Evolutionary conservation across 1,139 yeast genomes (phyloP).

Genomic region (Yamadazyma dushanensis): DNA sequence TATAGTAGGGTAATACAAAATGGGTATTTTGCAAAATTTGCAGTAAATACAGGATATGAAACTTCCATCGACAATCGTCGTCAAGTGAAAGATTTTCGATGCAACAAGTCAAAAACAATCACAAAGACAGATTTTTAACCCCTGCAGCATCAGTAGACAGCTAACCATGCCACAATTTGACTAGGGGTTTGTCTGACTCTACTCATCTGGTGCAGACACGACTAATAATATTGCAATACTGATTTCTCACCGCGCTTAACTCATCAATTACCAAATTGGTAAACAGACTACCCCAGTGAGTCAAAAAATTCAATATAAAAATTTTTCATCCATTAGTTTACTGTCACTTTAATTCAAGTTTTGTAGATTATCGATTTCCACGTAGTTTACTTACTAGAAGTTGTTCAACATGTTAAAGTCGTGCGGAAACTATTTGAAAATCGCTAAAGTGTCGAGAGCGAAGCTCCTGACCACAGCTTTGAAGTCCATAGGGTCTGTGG

Average conservation of each 20-base stretch:
- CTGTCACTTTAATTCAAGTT: too few species aligned
- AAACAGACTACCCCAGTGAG: slow-evolving; percentile 20
- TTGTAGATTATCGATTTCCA: too few species aligned
- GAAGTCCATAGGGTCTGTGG: slow-evolving; percentile 1
- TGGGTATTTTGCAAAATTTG: too few species aligned
- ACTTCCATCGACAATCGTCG: too few species aligned
- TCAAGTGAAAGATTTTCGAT: too few species aligned
- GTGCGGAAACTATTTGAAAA: slow-evolving; percentile 6
- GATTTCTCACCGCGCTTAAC: slow-evolving; percentile 47
- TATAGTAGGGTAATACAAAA: not conserved
- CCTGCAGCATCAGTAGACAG: not conserved
- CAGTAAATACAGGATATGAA: too few species aligned
- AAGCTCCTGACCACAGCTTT: not conserved
- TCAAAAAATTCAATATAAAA: slow-evolving; percentile 22
- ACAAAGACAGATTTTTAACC: not conserved
- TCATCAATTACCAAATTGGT: slow-evolving; percentile 34
- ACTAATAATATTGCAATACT: too few species aligned
- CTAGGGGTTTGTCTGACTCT: too few species aligned
- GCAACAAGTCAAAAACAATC: too few species aligned
- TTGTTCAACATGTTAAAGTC: slow-evolving; percentile 5
- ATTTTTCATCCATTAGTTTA: slow-evolving; percentile 8
- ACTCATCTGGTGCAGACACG: too few species aligned
- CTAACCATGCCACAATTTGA: not conserved
- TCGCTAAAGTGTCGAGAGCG: slow-evolving; percentile 2
- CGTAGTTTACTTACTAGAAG: too few species aligned